A percentile compares a stretch with the other conserved stretches of the same genome.
Evolutionary conservation across 2,329 filamentous ascomycete species (phyloP).

Genomic region (Tolypocladium paradoxum): DNA sequence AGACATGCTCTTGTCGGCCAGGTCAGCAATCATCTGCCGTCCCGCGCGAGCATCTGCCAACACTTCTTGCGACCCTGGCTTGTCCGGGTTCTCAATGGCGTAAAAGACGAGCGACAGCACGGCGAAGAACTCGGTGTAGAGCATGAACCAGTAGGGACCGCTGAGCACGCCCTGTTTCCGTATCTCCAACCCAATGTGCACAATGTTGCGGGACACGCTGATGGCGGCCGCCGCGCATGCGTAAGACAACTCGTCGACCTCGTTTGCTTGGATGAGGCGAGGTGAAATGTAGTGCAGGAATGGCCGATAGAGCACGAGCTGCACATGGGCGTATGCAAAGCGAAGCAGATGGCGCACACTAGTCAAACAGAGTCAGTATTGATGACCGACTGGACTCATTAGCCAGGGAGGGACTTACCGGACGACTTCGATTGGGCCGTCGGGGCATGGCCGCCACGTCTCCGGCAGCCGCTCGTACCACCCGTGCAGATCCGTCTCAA

Average conservation of each 20-base stretch:
- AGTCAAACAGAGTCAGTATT: neutral
- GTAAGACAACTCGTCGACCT: conserved; percentile 66
- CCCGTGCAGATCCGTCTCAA: conserved; percentile 50
- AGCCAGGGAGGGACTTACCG: conserved; percentile 41
- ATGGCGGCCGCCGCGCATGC: conserved; percentile 56
- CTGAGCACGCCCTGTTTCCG: conserved; percentile 63
- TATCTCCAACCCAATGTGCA: conserved; percentile 72
- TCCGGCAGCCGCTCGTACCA: conserved; percentile 62
- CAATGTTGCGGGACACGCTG: conserved; percentile 58
- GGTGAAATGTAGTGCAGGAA: conserved; percentile 77
- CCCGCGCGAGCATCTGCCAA: conserved; percentile 78
- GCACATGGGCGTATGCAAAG: conserved; percentile 73
- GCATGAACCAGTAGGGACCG: conserved; percentile 78
- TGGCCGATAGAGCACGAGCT: conserved; percentile 72
- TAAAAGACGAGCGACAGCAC: conserved; percentile 73
- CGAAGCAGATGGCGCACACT: conserved; percentile 64
- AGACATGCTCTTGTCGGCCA: conserved; percentile 77
- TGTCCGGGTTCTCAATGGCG: conserved; percentile 69
- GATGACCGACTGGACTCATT: neutral
- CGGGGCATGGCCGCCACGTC: conserved; percentile 67
- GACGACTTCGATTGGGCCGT: conserved; percentile 63
- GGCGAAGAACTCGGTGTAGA: conserved; percentile 75
- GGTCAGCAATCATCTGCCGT: conserved; percentile 66
- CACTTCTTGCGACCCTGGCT: conserved; percentile 64
- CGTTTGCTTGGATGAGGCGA: conserved; percentile 40